A percentile compares a stretch with the other conserved stretches of the same genome.
Evolutionary conservation across 108 stramenopile genomes (phyloP).

Genomic region (Nannochloropsis oceanica): DNA sequence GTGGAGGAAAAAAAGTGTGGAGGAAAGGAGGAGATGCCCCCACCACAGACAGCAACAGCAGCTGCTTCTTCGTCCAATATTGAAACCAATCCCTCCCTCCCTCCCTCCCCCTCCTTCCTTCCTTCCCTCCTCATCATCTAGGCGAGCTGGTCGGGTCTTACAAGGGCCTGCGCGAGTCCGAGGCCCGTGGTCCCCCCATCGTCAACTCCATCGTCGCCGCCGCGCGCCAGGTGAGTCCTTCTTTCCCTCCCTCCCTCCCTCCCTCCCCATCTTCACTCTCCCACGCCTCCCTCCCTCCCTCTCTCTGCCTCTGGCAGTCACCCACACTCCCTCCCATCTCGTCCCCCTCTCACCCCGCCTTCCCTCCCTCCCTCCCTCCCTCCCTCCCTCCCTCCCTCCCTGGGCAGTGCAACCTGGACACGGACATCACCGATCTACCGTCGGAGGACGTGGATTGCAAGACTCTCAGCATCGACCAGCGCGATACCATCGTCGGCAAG

Average conservation of each 20-base stretch:
- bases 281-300: too few species aligned
- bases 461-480: conserved; percentile 55
- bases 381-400: conserved; percentile 12
- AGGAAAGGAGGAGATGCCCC: background rate
- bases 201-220: conserved; percentile 85
- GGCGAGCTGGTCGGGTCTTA: conserved; percentile 85
- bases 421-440: conserved; percentile 76
- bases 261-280: too few species aligned
- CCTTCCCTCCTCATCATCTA: too few species aligned
- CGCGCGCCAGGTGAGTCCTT: conserved; percentile 43
- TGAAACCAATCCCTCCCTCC: too few species aligned
- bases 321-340: background rate
- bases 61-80: too few species aligned
- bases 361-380: background rate
- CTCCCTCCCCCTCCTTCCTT: too few species aligned
- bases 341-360: background rate
- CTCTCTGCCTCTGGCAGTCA: too few species aligned
- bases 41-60: background rate
- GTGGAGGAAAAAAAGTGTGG: background rate
- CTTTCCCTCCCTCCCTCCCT: too few species aligned
- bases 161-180: conserved; percentile 83
- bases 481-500: too few species aligned
- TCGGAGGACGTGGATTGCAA: conserved; percentile 60
- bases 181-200: conserved; percentile 79
- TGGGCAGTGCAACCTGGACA: conserved; percentile 76